phyloP scores from a whole-genome alignment of 108 stramenopile species.

The Aurantiochytrium sp. region DNA sequence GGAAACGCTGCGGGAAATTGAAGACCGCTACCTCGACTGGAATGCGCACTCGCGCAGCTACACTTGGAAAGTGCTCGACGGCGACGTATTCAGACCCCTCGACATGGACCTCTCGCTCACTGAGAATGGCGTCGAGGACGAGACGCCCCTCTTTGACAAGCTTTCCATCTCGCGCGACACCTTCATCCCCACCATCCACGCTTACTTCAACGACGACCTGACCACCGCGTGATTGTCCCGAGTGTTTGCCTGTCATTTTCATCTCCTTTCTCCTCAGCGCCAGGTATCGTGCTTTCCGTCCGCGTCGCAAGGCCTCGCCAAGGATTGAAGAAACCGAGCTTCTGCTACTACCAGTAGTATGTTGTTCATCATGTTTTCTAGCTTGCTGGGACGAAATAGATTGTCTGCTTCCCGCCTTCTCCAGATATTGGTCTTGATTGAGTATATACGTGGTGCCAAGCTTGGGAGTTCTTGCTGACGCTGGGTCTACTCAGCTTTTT shows the following conservation, averaged over 20 bases:
- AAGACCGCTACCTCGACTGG: conserved; percentile 55
- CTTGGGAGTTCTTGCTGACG: too few relatives aligned
- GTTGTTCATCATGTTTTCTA: too few relatives aligned
- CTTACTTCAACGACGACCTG: conserved; percentile 65
- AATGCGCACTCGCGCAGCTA: conserved; percentile 62
- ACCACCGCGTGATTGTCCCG: conserved; percentile 50
- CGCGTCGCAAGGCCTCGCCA: neutral
- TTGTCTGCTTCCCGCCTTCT: too few relatives aligned
- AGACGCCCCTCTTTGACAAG: conserved; percentile 46
- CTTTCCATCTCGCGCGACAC: conserved; percentile 51
- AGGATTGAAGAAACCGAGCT: too few relatives aligned
- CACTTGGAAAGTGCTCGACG: conserved; percentile 58
- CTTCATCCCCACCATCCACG: conserved; percentile 51
- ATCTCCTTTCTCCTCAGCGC: neutral
- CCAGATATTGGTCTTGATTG: too few relatives aligned
- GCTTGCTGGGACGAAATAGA: too few relatives aligned
- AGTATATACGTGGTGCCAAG: too few relatives aligned
- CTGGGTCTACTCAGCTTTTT: too few relatives aligned
- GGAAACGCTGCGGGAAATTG: conserved; percentile 55
- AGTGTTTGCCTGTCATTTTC: too few relatives aligned
- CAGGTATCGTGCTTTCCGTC: neutral
- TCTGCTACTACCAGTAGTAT: too few relatives aligned
- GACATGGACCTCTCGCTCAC: conserved; percentile 56
- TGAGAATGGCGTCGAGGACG: conserved; percentile 59
- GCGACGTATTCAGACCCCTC: conserved; percentile 42